phyloP scores from a whole-genome alignment of 2,329 filamentous ascomycete species.

The Xylariaceae sp. region DNA sequence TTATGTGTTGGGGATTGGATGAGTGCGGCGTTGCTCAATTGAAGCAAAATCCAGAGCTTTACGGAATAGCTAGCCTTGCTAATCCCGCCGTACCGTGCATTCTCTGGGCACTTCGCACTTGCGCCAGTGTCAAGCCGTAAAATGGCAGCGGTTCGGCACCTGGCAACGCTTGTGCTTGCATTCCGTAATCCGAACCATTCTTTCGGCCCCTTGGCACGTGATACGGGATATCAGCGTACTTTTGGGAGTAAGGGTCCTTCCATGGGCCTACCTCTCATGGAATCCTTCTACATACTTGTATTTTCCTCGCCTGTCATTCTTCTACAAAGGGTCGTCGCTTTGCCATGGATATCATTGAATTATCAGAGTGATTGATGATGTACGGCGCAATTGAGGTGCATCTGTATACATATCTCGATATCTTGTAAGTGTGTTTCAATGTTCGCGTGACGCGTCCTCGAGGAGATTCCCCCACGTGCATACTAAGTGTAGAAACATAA shows the following conservation, averaged over 20 bases:
- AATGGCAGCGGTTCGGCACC: conserved; percentile 4
- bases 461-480: not conserved
- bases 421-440: not conserved
- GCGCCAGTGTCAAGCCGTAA: conserved; percentile 11
- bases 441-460: not conserved
- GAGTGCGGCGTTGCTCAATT: conserved; percentile 31
- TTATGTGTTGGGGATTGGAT: conserved; percentile 27
- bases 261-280: not conserved
- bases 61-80: not conserved
- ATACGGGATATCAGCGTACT: not conserved
- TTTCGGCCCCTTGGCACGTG: conserved; percentile 6
- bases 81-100: not conserved
- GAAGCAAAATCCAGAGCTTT: conserved; percentile 26
- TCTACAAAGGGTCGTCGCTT: not conserved
- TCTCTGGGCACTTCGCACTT: not conserved
- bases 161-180: conserved; percentile 3
- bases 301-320: not conserved
- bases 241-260: not conserved
- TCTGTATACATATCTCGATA: not conserved
- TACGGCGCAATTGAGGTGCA: no score
- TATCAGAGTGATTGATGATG: no score
- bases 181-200: no score
- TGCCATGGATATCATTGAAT: not conserved
- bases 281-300: not conserved
- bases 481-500: not conserved